Percentiles rank a stretch among this genome's conserved stretches.
phyloP scores from a whole-genome alignment of 192 early-diverging fungal genomes.

The Coemansia sp. region DNA sequence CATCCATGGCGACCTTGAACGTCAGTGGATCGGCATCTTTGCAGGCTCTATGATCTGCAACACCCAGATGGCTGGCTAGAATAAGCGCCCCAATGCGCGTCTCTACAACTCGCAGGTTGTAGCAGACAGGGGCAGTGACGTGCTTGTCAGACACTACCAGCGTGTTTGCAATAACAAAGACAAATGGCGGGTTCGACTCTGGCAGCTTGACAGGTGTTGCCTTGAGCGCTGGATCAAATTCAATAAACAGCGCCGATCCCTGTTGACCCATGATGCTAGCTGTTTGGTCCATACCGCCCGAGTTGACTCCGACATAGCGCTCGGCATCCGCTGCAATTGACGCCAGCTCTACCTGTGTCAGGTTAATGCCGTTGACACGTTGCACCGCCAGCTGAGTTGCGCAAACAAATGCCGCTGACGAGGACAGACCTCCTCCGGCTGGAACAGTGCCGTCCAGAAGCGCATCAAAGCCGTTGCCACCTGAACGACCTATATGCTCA shows the following conservation, averaged over 20 bases:
- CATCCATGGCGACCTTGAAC: too few relatives aligned
- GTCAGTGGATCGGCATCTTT: conserved; percentile 48
- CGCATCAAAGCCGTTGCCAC: conserved; percentile 57
- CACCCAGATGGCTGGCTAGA: conserved; percentile 57
- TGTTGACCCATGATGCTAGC: conserved; percentile 76
- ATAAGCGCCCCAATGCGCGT: conserved; percentile 76
- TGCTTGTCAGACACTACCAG: conserved; percentile 84
- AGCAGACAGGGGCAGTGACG: conserved; percentile 81
- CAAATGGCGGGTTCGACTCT: conserved; percentile 44
- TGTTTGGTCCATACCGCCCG: conserved; percentile 84
- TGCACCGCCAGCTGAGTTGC: conserved; percentile 71
- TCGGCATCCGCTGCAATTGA: conserved; percentile 75
- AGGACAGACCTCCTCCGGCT: conserved; percentile 85
- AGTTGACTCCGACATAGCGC: conserved; percentile 70
- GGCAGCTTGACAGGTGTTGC: conserved; percentile 69
- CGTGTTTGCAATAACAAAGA: conserved; percentile 89
- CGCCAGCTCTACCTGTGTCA: conserved; percentile 35
- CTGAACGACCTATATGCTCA: conserved; percentile 33
- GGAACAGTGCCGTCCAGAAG: conserved; percentile 84
- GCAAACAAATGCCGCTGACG: conserved; percentile 86
- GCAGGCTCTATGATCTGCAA: conserved; percentile 41
- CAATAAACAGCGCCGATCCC: conserved; percentile 71
- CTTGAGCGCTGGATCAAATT: conserved; percentile 73
- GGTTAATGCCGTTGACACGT: conserved; percentile 17
- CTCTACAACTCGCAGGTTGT: conserved; percentile 93